phyloP scores from a whole-genome alignment of 2,329 filamentous ascomycete species.

The Fusarium sp. region DNA sequence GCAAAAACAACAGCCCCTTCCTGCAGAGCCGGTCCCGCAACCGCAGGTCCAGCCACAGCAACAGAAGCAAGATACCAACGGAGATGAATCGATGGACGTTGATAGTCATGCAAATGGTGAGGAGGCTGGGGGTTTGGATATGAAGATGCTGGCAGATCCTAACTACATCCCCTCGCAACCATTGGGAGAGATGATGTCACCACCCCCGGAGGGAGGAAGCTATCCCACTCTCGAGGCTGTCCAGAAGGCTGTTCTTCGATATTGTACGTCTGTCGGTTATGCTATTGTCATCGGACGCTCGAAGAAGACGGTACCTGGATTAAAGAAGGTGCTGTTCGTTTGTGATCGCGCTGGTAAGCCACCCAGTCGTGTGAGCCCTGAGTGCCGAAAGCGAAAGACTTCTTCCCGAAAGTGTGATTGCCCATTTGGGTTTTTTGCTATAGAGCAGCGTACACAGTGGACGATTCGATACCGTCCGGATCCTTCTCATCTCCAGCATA shows the following conservation, averaged over 20 bases:
- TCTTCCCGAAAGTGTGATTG: slow-evolving; percentile 78
- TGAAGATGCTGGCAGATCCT: slow-evolving; percentile 63
- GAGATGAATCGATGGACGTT: slow-evolving; percentile 66
- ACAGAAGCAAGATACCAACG: slow-evolving; percentile 59
- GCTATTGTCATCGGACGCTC: slow-evolving; percentile 77
- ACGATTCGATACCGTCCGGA: slow-evolving; percentile 75
- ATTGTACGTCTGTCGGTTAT: slow-evolving; percentile 76
- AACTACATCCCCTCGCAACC: slow-evolving; percentile 67
- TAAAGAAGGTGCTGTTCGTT: slow-evolving; percentile 77
- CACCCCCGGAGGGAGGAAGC: slow-evolving; percentile 73
- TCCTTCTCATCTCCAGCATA: slow-evolving; percentile 69
- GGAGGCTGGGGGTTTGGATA: slow-evolving; percentile 59
- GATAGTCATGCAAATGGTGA: slow-evolving; percentile 65
- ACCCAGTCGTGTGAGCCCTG: slow-evolving; percentile 71
- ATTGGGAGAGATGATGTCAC: slow-evolving; percentile 71
- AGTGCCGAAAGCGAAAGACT: slow-evolving; percentile 74
- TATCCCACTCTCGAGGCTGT: slow-evolving; percentile 75
- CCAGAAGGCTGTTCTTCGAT: slow-evolving; percentile 73
- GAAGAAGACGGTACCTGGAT: slow-evolving; percentile 75
- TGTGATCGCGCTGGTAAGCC: slow-evolving; percentile 75
- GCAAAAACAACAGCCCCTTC: slow-evolving; percentile 52
- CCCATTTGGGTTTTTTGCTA: slow-evolving; percentile 77
- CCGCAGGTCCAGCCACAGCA: slow-evolving; percentile 54
- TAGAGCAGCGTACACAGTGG: slow-evolving; percentile 76
- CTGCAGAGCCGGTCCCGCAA: slow-evolving; percentile 48